Conservation (phyloP, 306 rosid genomes). For the Senna tora region DNA sequence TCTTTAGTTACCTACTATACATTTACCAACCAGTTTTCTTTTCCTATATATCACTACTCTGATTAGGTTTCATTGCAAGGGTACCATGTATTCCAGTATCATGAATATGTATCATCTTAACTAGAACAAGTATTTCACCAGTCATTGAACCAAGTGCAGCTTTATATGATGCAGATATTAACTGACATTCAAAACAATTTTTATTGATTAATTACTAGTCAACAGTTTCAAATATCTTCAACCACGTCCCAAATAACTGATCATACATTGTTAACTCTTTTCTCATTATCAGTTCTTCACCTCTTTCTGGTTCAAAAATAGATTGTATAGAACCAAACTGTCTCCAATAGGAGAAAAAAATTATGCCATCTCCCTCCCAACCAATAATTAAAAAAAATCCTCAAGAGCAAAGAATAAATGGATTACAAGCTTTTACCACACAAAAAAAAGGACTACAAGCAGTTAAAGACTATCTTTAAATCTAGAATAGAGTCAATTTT, state of each 20-base stretch:
- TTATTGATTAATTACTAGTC: slow-evolving; percentile 8
- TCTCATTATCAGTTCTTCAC: not conserved
- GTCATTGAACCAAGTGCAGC: not conserved
- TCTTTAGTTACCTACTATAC: no score
- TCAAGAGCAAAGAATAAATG: not conserved
- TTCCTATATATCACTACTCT: no score
- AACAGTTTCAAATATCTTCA: slow-evolving; percentile 20
- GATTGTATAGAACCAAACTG: no score
- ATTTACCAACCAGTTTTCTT: no score
- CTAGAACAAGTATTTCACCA: not conserved
- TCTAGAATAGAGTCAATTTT: not conserved
- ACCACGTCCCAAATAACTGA: not conserved
- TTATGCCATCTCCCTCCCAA: not conserved
- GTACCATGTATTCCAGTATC: not conserved
- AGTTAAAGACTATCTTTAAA: not conserved
- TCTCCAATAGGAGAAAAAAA: not conserved
- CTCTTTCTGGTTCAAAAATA: no score
- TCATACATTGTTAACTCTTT: not conserved
- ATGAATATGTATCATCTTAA: not conserved
- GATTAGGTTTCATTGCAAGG: no score
- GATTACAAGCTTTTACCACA: not conserved
- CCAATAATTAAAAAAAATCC: not conserved
- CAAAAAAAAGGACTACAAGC: no score
- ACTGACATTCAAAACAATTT: not conserved
- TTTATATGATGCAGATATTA: slow-evolving; percentile 5